These are phyloP conservation scores for Fusarium nelsonii DNA, from an alignment of 2,329 filamentous ascomycete genomes.

Conservation along the genomic window DNA sequence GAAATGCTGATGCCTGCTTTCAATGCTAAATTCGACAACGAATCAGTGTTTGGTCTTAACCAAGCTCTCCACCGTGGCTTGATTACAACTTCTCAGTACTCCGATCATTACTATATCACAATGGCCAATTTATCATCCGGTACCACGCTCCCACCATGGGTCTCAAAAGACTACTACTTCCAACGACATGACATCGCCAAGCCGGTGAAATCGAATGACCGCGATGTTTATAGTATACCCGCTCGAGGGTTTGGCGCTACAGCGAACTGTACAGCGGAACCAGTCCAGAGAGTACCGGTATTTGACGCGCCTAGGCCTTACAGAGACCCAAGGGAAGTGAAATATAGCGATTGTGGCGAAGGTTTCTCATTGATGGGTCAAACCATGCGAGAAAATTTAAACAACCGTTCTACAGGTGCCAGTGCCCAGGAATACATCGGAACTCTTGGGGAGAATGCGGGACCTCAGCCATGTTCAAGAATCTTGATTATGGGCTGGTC, in stretches of 20 bases:
- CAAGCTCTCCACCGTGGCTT: neutral
- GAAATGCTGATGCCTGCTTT: constrained; percentile 29
- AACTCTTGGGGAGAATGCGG: neutral
- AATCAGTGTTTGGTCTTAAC: constrained; percentile 15
- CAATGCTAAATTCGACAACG: constrained; percentile 40
- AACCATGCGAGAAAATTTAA: neutral
- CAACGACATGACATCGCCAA: constrained; percentile 54
- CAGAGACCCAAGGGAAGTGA: neutral
- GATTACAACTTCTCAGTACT: constrained; percentile 16
- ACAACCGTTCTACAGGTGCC: neutral
- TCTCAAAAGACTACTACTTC: constrained; percentile 59
- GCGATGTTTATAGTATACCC: neutral
- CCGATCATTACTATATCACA: constrained; percentile 51
- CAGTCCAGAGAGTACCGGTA: neutral
- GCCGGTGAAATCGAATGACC: fast-evolving
- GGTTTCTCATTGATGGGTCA: neutral
- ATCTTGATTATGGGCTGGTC: constrained; percentile 45
- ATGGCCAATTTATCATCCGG: constrained; percentile 60
- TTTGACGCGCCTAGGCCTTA: neutral
- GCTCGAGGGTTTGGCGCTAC: constrained; percentile 46
- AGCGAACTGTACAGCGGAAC: constrained; percentile 39
- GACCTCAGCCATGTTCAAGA: constrained; percentile 13
- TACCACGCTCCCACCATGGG: constrained; percentile 64
- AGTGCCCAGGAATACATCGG: constrained; percentile 13
- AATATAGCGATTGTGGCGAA: neutral